These are phyloP conservation scores for Sphenostylis stenocarpa DNA, from an alignment of 306 rosid genomes.

Conservation along the genomic window DNA sequence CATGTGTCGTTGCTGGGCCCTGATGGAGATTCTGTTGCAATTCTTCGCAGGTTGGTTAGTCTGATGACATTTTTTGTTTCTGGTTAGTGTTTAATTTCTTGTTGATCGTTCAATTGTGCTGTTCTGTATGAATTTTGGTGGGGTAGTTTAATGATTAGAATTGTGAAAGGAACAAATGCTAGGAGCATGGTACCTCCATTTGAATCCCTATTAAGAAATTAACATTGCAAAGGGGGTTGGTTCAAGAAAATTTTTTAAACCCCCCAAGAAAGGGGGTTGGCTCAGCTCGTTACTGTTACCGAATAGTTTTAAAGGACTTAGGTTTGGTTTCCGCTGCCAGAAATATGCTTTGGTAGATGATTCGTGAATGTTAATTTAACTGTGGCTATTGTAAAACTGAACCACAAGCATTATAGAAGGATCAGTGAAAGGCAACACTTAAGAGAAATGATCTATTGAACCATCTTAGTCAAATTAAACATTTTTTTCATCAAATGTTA, in stretches of 20 bases:
- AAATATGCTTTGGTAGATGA: neutral
- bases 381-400: neutral
- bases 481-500: neutral
- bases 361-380: neutral
- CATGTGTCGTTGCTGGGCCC: conserved; percentile 73
- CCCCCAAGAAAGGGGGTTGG: neutral
- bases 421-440: neutral
- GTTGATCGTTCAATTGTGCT: neutral
- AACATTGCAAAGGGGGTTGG: neutral
- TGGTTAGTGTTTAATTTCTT: neutral
- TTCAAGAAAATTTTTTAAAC: neutral
- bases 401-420: neutral
- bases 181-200: neutral
- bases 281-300: neutral
- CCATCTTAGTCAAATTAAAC: neutral
- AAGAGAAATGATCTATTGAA: neutral
- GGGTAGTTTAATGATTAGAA: neutral
- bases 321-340: neutral
- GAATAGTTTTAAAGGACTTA: neutral
- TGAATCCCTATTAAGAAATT: neutral
- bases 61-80: neutral
- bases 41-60: conserved; percentile 81
- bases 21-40: conserved; percentile 65
- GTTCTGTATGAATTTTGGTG: neutral
- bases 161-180: neutral